Base-by-base conservation (phyloP, 176 grass and related monocot genomes). In the Musa itinerans region DNA sequence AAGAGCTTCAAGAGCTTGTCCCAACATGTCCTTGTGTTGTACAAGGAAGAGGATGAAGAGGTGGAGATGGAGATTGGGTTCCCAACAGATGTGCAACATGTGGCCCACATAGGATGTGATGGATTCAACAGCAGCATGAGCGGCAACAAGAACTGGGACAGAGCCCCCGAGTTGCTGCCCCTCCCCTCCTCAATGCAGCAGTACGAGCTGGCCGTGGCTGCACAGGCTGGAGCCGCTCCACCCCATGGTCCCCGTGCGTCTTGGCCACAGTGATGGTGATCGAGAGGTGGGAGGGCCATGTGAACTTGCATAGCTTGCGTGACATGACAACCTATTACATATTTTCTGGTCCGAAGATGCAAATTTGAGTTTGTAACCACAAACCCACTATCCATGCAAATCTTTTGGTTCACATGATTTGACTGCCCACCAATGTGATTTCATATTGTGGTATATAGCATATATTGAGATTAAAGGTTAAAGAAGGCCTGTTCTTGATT, bases 1-100 rank as follows among this genome's bases (percentile, higher is more conserved):
- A 98, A 78, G 74, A 85, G 95, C 61, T 86, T 99, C 76, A 93
- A 84, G 84, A 92, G 72, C 57, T 71, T 97, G 67, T 90, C 89
- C n/a, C 93, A 89, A 34, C 63, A 94, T 55, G 83, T 94, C 52
- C 82, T 94, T 25, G 85, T 81, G 58, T 25, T 20, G 10, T 72
- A 52, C 11, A 87, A 78, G 0, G 89, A 81, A 0, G 83, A 92
- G 0, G 94, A 87, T 0, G 88, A 87, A 0, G 93, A 94, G 62
- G 70, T 43, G 64, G 90, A 99, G 86, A 92, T 99, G 86, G 96
- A 87, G 70, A 99, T 99, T 63, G 96, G 96, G 21, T 89, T 78
- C 78, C 96, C 96, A 14, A 99, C 96, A 0, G 96, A 95, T 67
- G 91, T 99, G 78, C 86, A 85, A 78, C 96, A 99, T 69, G 83